Base-by-base conservation (phyloP, 768 basidiomycete genomes). In the Suillus discolor region DNA sequence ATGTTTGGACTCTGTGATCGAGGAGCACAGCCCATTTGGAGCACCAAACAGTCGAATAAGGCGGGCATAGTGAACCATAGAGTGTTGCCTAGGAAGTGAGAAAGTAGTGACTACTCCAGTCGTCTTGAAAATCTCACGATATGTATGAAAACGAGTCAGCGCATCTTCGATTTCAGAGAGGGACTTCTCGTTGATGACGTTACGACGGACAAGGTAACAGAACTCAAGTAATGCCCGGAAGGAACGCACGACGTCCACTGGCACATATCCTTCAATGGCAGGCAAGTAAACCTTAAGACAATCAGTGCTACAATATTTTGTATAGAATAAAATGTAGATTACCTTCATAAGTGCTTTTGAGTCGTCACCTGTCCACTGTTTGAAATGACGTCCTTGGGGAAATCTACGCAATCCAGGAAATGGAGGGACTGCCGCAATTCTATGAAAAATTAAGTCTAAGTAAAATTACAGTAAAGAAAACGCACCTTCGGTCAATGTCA, bases 281-380 rank as follows among this genome's bases (percentile, higher is more conserved):
- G 51, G 47, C 15, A 66, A 47, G 53, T 63, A 66, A n/a, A 57
- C 63, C 53, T 64, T 47, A 12, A 6, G 9, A 47, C 11, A 11
- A 12, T 49, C 23, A 47, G 45, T 5, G 11, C n/a, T 47, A n/a
- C 12, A 47, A 23, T n/a, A 12, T 47, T 23, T n/a, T 5, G 13
- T 4, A 11, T n/a, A 47, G 45, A 47, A 47, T 0, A 42, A 23
- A 12, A 47, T 23, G n/a, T 47, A 47, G 9, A 47, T n/a, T 61
- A 72, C 71, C 68, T 72, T 72, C 71, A 72, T 72, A 2, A 72
- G 63, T 3, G 71, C 71, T 55, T 72, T 72, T 13, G 70, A 71
- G 49, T 72, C 68, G 57, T 72, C 61, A 0, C 71, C 71, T 7
- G 70, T 72, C 68, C 71, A 72, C 41, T 72, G 70, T 39, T 68